A percentile compares a stretch with the other conserved stretches of the same genome.
These are phyloP conservation scores for Hypoxylon trugodes DNA, from an alignment of 495 filamentous ascomycete species.

Conservation along the genomic window DNA sequence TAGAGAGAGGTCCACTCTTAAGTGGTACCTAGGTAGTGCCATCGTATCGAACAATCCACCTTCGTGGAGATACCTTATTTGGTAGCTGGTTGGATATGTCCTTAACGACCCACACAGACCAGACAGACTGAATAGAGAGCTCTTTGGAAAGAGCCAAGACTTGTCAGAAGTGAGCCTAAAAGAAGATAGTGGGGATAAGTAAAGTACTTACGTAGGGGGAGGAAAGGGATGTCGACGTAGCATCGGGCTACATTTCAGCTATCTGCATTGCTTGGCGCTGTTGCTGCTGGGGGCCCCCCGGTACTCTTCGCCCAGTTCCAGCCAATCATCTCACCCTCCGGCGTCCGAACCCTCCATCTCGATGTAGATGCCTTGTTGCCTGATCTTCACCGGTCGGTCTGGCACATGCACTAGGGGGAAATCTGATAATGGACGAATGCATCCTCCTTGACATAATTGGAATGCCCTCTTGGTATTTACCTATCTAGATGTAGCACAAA, in stretches of 20 bases:
- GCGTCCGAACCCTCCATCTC: slow-evolving; percentile 13
- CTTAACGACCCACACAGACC: not conserved
- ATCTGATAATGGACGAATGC: slow-evolving; percentile 13
- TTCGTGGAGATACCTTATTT: too few species aligned
- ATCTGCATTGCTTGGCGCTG: slow-evolving; percentile 27
- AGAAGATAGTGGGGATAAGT: slow-evolving; percentile 16
- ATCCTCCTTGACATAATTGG: slow-evolving; percentile 4
- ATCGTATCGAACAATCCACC: not conserved
- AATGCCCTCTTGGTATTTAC: slow-evolving; percentile 15
- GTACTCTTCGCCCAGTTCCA: slow-evolving; percentile 8
- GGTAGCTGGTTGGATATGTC: not conserved
- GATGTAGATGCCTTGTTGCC: slow-evolving; percentile 27
- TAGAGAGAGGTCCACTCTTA: slow-evolving; percentile 5
- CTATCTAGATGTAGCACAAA: not conserved
- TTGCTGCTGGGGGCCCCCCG: not conserved
- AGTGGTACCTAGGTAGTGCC: not conserved
- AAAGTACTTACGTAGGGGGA: not conserved
- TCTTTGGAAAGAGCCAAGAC: slow-evolving; percentile 29
- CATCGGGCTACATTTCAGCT: slow-evolving; percentile 34
- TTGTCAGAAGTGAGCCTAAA: slow-evolving; percentile 37
- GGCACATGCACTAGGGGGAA: not conserved
- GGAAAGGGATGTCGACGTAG: slow-evolving; percentile 28
- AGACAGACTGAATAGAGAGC: too few species aligned
- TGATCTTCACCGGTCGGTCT: slow-evolving; percentile 40
- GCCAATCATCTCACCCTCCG: slow-evolving; percentile 13